phyloP scores from a whole-genome alignment of 169 alveolate genomes.

The Cryptosporidium canis region DNA sequence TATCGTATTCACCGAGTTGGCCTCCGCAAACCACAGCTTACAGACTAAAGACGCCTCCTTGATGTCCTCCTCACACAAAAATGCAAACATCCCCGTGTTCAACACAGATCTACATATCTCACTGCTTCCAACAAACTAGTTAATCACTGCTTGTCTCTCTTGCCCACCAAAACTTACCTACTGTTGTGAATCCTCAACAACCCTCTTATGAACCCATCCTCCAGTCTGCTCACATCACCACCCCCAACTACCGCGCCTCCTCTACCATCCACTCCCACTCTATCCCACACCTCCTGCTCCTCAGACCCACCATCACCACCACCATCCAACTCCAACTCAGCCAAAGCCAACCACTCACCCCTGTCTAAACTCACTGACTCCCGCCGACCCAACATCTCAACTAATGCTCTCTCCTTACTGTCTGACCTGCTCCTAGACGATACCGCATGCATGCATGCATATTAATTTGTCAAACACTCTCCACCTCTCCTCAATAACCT shows the following conservation, averaged over 20 bases:
- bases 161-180: conserved; percentile 16
- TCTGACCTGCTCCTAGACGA: too few species aligned
- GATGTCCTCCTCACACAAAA: conserved; percentile 33
- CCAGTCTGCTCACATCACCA: background rate
- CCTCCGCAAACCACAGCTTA: conserved; percentile 67
- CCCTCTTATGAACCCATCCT: conserved; percentile 42
- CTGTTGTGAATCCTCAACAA: conserved; percentile 16
- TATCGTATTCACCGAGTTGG: conserved; percentile 1
- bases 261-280: background rate
- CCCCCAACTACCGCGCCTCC: background rate
- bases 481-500: too few species aligned
- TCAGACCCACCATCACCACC: too few species aligned
- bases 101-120: conserved; percentile 13
- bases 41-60: conserved; percentile 52
- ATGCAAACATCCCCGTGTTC: conserved; percentile 8
- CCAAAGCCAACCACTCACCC: background rate
- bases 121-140: background rate
- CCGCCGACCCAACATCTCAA: too few species aligned
- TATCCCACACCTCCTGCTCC: background rate
- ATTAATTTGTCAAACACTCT: too few species aligned
- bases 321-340: background rate
- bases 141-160: background rate
- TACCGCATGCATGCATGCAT: background rate
- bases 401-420: too few species aligned
- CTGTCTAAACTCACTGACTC: background rate